Base-by-base conservation (phyloP, 495 filamentous ascomycete species). In the Xylaria castorea region DNA sequence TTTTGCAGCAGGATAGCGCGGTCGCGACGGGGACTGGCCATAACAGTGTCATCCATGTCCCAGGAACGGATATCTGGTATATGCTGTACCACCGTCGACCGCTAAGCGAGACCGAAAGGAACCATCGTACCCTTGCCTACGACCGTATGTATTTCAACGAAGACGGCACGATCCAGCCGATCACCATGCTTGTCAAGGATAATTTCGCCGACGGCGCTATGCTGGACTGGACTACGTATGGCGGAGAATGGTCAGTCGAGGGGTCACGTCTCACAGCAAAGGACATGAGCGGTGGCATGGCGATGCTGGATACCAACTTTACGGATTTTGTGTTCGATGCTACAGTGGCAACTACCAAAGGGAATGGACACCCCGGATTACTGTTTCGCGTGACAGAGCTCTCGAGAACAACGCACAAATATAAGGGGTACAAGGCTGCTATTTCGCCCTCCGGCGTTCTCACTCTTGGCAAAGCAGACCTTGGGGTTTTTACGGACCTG, bases 31-130 rank as follows among this genome's bases (percentile, higher is more conserved):
- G 83, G 14, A 82, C 80, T 6, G 84, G 84, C 2, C 82, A 83
- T 63, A 79, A 83, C 50, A 82, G 80, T 7, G 79, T 85, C 1
- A 79, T 87, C 42, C 72, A 78, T 27, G 74, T 84, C 0, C 82
- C 82, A 18, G 75, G 79, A 34, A 82, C 83, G 5, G 80, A 85
- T 40, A 81, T 83, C 44, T 86, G 82, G 75, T 87, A 85, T 67
- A 84, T 87, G 16, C 80, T 85, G 8, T 87, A 86, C 71, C 84
- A 87, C 70, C 84, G 84, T 3, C 82, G 81, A 25, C 78, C 76
- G 18, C 73, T 82, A 0, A 81, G 79, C 70, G 81, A 84, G 48
- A 80, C 79, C 0, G 80, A 78, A 34, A 78, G 73, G n/a, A 78
- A 85, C 63, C 79, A 86, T 72, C 82, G 83, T 11, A 79, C 83